These are phyloP conservation scores for Colletotrichum sp. DNA, from an alignment of 2,329 filamentous ascomycete genomes.

Conservation along the genomic window DNA sequence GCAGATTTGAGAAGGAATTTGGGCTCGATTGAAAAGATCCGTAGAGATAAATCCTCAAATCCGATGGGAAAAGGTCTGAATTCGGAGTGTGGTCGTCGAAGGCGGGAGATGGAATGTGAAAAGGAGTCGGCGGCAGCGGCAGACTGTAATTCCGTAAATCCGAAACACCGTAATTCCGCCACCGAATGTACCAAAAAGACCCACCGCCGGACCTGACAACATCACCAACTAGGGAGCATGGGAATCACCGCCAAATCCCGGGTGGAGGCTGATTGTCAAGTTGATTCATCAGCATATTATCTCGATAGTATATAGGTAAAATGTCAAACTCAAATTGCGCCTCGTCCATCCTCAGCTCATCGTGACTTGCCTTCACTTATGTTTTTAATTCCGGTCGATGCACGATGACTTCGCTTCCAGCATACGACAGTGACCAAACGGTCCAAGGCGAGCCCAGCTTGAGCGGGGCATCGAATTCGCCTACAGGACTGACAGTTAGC, in stretches of 20 bases:
- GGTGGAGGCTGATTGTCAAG: background rate
- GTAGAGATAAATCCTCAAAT: conserved; percentile 5
- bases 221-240: background rate
- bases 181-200: background rate
- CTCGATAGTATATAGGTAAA: background rate
- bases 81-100: background rate
- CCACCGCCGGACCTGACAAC: background rate
- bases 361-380: background rate
- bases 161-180: conserved; percentile 5
- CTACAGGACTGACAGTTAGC: background rate
- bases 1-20: background rate
- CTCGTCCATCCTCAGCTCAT: background rate
- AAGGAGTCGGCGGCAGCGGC: background rate
- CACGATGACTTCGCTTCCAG: background rate
- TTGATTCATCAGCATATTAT: background rate
- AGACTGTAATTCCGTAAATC: background rate
- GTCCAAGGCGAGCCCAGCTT: background rate
- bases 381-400: background rate
- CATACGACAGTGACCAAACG: background rate
- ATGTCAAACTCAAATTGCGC: background rate
- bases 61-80: background rate
- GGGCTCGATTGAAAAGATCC: background rate
- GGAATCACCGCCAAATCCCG: background rate
- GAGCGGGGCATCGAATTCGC: background rate
- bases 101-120: background rate